These are phyloP conservation scores for Salix caprea DNA, from an alignment of 345 rosid genomes.

Conservation along the genomic window DNA sequence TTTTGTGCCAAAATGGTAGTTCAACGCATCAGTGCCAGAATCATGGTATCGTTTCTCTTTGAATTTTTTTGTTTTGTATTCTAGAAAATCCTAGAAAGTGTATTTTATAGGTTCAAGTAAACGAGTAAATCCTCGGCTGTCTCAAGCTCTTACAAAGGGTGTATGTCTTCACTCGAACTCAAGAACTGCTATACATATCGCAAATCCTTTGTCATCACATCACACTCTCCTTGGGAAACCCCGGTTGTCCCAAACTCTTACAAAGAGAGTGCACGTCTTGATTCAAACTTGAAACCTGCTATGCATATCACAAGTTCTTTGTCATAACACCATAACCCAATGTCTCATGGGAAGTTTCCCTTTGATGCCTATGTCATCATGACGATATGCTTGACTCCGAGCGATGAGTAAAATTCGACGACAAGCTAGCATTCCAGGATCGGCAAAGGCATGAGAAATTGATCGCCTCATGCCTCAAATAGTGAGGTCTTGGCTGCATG, in stretches of 20 bases:
- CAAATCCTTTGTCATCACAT: accelerated
- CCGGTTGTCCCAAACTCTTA: no score
- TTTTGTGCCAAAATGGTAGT: slow-evolving; percentile 2
- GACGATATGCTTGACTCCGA: background rate
- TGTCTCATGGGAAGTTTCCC: no score
- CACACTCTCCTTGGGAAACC: no score
- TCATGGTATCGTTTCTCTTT: background rate
- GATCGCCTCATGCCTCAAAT: background rate
- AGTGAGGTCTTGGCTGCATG: background rate
- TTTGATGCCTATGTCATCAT: background rate
- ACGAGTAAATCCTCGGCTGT: accelerated
- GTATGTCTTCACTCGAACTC: accelerated
- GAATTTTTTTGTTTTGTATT: no score
- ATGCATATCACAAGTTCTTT: no score
- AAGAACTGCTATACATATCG: no score
- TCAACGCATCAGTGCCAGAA: background rate
- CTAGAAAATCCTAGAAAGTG: no score
- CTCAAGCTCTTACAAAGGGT: no score
- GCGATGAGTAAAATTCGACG: background rate
- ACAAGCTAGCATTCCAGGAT: background rate
- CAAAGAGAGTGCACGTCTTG: accelerated
- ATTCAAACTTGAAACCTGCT: no score
- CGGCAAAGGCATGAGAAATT: background rate
- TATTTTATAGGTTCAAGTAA: no score
- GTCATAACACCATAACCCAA: no score